Conservation (phyloP, 331 rosid genomes). For the Rosa hybrid region DNA sequence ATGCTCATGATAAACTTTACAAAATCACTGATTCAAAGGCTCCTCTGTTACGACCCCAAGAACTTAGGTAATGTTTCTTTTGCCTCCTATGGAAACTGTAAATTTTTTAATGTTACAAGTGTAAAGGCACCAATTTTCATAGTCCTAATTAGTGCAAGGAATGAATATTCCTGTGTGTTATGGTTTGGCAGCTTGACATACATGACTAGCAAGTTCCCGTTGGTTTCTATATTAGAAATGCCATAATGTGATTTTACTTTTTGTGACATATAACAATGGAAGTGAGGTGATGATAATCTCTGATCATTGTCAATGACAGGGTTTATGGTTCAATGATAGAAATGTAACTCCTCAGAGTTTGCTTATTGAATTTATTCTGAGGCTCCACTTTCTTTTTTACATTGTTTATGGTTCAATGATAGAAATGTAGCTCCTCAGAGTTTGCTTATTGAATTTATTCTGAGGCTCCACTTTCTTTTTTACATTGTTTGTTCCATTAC, state of each 20-base stretch:
- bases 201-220: background rate
- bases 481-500: background rate
- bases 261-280: background rate
- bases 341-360: background rate
- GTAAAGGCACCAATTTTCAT: background rate
- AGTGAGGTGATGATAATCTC: too few species aligned
- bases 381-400: background rate
- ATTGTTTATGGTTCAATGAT: background rate
- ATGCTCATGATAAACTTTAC: conserved; percentile 9
- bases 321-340: background rate
- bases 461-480: background rate
- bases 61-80: conserved; percentile 8
- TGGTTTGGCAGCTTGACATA: background rate
- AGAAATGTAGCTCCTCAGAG: background rate
- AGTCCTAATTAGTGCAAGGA: background rate
- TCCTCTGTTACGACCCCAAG: conserved; percentile 13
- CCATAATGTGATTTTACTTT: background rate
- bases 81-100: background rate
- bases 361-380: too few species aligned
- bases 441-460: too few species aligned
- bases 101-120: background rate
- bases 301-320: too few species aligned
- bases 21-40: conserved; percentile 7
- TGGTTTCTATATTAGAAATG: background rate
- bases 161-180: background rate